Conservation (phyloP, 768 basidiomycete genomes). For the Trametes villosa region DNA sequence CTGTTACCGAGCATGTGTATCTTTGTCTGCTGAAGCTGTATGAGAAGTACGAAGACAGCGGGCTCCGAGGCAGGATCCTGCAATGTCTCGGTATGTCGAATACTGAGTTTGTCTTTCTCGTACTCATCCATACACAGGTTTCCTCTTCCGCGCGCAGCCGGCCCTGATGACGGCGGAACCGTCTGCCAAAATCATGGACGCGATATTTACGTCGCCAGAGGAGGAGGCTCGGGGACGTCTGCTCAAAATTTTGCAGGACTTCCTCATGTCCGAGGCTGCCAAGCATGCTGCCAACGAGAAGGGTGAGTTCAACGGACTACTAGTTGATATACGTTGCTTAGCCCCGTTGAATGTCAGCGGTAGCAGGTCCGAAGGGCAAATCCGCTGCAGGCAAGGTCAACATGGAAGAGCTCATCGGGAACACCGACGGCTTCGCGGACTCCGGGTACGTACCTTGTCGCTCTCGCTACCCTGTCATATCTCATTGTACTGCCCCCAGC, state of each 20-base stretch:
- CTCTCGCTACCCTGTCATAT: background rate
- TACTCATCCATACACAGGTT: conserved; percentile 50
- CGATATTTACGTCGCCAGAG: conserved; percentile 76
- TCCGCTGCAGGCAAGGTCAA: conserved; percentile 60
- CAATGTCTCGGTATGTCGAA: conserved; percentile 77
- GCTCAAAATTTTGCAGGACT: conserved; percentile 90
- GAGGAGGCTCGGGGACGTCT: conserved; percentile 74
- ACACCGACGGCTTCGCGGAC: conserved; percentile 94
- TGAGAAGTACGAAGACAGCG: conserved; percentile 59
- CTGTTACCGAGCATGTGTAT: conserved; percentile 87
- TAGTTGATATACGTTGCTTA: background rate
- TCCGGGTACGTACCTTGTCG: conserved; percentile 70
- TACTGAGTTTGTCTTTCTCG: background rate
- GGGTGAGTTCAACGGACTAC: conserved; percentile 49
- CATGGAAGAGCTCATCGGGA: conserved; percentile 94
- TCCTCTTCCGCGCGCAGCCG: conserved; percentile 90
- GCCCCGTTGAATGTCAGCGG: background rate
- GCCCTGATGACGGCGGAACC: conserved; percentile 83
- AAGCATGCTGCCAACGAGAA: conserved; percentile 79
- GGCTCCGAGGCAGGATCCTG: conserved; percentile 71
- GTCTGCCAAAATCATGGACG: conserved; percentile 87
- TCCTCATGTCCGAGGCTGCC: conserved; percentile 79
- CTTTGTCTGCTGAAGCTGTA: conserved; percentile 71
- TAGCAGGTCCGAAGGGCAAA: conserved; percentile 45
- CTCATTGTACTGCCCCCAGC: conserved; percentile 45